These are phyloP conservation scores for Geotrichum siamense DNA, from an alignment of 1,139 yeast species.

Conservation along the genomic window DNA sequence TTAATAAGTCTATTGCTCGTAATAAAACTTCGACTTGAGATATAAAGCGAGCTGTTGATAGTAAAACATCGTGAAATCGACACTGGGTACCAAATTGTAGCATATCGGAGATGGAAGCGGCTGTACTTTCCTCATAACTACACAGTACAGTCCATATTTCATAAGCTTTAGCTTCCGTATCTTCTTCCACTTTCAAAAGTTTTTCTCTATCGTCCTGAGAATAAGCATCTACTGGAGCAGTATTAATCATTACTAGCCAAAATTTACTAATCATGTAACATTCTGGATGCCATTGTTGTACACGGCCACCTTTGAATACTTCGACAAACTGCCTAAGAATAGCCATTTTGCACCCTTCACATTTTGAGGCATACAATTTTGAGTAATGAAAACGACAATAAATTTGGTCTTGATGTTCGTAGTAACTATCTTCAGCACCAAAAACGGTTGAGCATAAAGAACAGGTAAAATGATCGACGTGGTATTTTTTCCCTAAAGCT, in stretches of 20 bases:
- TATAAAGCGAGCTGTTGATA: conserved; percentile 67
- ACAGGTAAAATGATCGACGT: conserved; percentile 92
- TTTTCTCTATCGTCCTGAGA: conserved; percentile 39
- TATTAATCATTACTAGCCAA: conserved; percentile 63
- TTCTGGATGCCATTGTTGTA: conserved; percentile 98
- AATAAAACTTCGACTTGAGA: conserved; percentile 71
- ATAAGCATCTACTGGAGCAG: conserved; percentile 2
- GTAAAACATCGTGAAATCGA: conserved; percentile 63
- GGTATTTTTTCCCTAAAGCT: conserved; percentile 87
- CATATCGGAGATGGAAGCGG: conserved; percentile 89
- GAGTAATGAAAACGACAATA: conserved; percentile 92
- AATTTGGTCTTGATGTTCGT: conserved; percentile 75
- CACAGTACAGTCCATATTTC: conserved; percentile 85
- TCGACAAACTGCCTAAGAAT: conserved; percentile 93
- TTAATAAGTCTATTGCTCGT: conserved; percentile 41
- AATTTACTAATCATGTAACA: conserved; percentile 96
- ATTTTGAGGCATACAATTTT: conserved; percentile 72
- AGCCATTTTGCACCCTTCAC: conserved; percentile 90
- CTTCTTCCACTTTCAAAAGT: conserved; percentile 51
- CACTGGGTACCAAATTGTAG: conserved; percentile 75
- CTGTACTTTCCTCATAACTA: conserved; percentile 85
- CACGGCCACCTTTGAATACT: conserved; percentile 80
- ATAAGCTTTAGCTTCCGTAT: conserved; percentile 61
- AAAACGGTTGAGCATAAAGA: conserved; percentile 80
- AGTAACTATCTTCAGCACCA: conserved; percentile 87